Evolutionary conservation across 1,284 basidiomycete species (phyloP).

Genomic region (Taiwanofungus camphoratus): DNA sequence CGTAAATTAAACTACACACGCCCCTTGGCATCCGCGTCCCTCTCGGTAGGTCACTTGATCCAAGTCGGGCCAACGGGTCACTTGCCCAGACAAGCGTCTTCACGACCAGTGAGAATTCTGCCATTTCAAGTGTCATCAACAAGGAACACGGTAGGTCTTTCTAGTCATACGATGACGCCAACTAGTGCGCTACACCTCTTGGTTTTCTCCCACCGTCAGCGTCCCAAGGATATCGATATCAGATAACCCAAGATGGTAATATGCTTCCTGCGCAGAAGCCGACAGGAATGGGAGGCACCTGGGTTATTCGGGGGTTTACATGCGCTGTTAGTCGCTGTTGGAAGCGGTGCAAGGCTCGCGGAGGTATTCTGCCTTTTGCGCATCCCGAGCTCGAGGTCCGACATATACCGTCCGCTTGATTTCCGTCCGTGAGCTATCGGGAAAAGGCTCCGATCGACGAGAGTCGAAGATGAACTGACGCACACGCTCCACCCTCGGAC

Average conservation of each 20-base stretch:
- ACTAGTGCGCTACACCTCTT: constrained; percentile 3
- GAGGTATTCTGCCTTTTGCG: neutral
- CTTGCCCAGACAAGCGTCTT: neutral
- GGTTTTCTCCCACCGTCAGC: neutral
- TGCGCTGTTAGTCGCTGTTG: neutral
- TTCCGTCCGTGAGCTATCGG: too few species aligned
- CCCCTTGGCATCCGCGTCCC: constrained; percentile 1
- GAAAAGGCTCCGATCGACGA: too few species aligned
- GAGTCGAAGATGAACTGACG: too few species aligned
- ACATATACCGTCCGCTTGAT: neutral
- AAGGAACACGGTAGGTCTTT: constrained; percentile 1
- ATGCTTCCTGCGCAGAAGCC: neutral
- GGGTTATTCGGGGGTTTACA: neutral
- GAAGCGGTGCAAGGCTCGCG: neutral
- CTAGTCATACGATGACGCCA: constrained; percentile 2
- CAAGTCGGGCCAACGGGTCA: neutral
- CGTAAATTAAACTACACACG: too few species aligned
- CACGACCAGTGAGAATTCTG: constrained; percentile 2
- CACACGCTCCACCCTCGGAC: neutral
- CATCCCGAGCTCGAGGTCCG: too few species aligned
- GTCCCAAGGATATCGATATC: constrained; percentile 6
- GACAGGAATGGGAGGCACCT: neutral
- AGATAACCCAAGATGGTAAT: constrained; percentile 4
- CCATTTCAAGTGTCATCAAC: constrained; percentile 1
- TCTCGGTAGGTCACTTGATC: neutral